phyloP scores from a whole-genome alignment of 208 protist species.

The Spongospora subterranea region DNA sequence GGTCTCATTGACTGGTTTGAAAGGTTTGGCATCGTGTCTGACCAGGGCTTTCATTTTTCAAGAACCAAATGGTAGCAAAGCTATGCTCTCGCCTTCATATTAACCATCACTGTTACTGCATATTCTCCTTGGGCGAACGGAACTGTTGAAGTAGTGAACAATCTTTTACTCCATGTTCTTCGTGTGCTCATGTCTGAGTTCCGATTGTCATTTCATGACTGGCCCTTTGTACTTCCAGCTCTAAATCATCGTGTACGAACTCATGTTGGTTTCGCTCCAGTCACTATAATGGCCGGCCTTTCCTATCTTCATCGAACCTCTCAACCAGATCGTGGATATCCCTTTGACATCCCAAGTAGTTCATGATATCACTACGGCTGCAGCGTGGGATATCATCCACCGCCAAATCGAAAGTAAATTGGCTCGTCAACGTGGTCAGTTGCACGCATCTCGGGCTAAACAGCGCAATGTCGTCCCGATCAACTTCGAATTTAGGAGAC shows the following conservation, averaged over 20 bases:
- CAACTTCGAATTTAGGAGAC: not conserved
- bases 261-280: not conserved
- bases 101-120: not conserved
- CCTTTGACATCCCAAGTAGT: not conserved
- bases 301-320: not conserved
- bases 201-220: not conserved
- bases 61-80: not conserved
- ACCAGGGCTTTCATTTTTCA: not conserved
- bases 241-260: not conserved
- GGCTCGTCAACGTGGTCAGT: not conserved
- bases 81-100: not conserved
- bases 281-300: not conserved
- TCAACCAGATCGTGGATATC: not conserved
- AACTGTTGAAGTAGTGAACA: not conserved
- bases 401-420: not conserved
- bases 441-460: not conserved
- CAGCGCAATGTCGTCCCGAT: not conserved
- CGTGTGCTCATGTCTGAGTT: not conserved
- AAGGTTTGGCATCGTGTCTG: not conserved
- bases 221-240: not conserved
- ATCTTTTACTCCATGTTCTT: too few species aligned
- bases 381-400: not conserved
- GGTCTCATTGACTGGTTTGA: not conserved
- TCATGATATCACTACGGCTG: not conserved
- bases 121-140: not conserved